A percentile compares a stretch with the other conserved stretches of the same genome.
phyloP scores from a whole-genome alignment of 2,329 filamentous ascomycete species.

The Sclerotinia subarctica region DNA sequence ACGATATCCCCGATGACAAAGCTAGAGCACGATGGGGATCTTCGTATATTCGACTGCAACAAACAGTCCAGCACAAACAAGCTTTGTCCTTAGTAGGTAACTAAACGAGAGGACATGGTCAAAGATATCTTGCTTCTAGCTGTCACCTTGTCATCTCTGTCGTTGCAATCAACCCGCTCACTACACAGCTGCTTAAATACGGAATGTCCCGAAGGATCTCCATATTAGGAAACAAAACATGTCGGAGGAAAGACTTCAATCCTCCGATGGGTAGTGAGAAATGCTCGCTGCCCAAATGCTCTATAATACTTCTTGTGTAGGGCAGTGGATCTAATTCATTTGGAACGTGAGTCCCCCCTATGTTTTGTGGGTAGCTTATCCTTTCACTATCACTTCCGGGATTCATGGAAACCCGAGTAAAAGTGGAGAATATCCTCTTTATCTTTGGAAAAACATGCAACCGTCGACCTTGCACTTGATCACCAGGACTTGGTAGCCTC shows the following conservation, averaged over 20 bases:
- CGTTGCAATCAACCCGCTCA: not conserved
- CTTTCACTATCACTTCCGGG: not conserved
- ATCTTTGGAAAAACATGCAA: conserved; percentile 8
- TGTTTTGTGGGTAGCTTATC: conserved; percentile 8
- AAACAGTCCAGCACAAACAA: not conserved
- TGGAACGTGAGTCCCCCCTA: conserved; percentile 10
- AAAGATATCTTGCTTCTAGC: not conserved
- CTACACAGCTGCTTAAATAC: not conserved
- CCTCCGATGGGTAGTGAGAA: not conserved
- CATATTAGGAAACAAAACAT: not conserved
- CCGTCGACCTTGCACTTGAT: conserved; percentile 6
- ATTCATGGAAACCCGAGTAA: not conserved
- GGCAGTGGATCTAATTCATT: conserved; percentile 5
- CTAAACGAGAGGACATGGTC: not conserved
- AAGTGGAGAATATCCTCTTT: conserved; percentile 7
- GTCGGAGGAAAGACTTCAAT: not conserved
- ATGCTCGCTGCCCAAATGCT: conserved; percentile 3
- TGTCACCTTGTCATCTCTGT: not conserved
- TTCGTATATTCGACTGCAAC: not conserved
- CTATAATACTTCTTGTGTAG: not conserved
- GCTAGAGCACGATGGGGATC: not conserved
- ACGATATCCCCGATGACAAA: not conserved
- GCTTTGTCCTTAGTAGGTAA: not conserved
- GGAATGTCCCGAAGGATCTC: not conserved
- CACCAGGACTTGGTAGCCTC: conserved; percentile 16